Evolutionary conservation across 805 yeast genomes (phyloP).

Genomic region (Lachancea meyersii): DNA sequence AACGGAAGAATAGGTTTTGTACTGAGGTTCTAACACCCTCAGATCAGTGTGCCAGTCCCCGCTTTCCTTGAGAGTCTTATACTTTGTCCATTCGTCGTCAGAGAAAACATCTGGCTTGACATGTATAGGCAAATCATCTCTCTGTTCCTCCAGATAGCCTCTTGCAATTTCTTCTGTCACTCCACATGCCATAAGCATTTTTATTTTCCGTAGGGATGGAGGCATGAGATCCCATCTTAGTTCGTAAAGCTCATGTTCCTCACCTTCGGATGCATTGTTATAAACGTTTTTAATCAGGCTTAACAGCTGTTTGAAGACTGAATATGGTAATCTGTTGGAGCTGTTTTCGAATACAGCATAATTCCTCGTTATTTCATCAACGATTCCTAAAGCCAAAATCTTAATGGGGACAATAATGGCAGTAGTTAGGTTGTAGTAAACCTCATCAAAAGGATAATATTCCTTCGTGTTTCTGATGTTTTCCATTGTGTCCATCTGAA

Average conservation of each 20-base stretch:
- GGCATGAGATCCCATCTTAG: constrained; percentile 29
- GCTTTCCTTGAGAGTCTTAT: constrained; percentile 9
- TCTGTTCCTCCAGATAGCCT: constrained; percentile 27
- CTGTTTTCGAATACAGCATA: constrained; percentile 25
- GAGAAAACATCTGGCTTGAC: constrained; percentile 25
- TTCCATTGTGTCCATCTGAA: constrained; percentile 34
- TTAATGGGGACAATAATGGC: constrained; percentile 21
- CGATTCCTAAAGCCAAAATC: constrained; percentile 19
- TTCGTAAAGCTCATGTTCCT: constrained; percentile 27
- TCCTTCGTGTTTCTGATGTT: constrained; percentile 19
- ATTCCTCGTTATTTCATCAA: constrained; percentile 17
- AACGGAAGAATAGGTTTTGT: constrained; percentile 32
- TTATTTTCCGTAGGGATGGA: constrained; percentile 21
- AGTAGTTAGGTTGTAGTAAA: constrained; percentile 21
- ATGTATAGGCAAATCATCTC: constrained; percentile 30
- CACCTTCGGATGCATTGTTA: constrained; percentile 33
- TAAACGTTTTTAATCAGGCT: constrained; percentile 40
- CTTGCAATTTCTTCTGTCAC: constrained; percentile 29
- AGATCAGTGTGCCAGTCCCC: constrained; percentile 27
- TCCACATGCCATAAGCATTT: constrained; percentile 25
- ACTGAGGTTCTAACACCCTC: constrained; percentile 36
- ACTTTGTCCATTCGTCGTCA: constrained; percentile 32
- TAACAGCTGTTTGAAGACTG: constrained; percentile 42
- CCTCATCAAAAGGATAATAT: constrained; percentile 21
- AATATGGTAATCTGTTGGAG: constrained; percentile 30